These are phyloP conservation scores for Chlamydomonas incerta DNA, from an alignment of 139 green algal species.

Conservation along the genomic window DNA sequence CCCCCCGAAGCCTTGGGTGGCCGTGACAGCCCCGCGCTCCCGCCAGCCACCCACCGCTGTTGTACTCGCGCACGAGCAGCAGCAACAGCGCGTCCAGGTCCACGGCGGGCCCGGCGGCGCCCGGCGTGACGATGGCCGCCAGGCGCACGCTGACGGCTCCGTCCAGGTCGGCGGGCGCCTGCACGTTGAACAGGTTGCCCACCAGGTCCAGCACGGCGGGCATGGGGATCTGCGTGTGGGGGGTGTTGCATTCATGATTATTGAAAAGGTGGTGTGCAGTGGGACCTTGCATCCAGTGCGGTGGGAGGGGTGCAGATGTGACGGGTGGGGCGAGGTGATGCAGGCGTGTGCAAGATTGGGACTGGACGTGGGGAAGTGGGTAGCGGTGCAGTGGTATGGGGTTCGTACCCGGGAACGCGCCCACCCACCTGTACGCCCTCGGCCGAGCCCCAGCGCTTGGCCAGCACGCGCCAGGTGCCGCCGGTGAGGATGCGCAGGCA, in stretches of 20 bases:
- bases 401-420: background rate
- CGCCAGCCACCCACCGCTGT: constrained; percentile 40
- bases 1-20: too few species aligned
- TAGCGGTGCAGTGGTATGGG: background rate
- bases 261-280: too few species aligned
- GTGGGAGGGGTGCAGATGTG: background rate
- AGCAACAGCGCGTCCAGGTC: constrained; percentile 74
- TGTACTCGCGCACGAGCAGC: constrained; percentile 62
- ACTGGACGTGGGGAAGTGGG: background rate
- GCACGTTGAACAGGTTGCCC: constrained; percentile 71
- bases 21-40: too few species aligned
- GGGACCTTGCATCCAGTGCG: too few species aligned
- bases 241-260: background rate
- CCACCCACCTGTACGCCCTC: constrained; percentile 39
- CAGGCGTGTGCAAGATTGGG: background rate
- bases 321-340: background rate
- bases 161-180: constrained; percentile 51
- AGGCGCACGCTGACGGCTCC: constrained; percentile 41
- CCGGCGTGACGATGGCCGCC: constrained; percentile 50
- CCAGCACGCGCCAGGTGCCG: constrained; percentile 47
- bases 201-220: constrained; percentile 64
- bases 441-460: constrained; percentile 55
- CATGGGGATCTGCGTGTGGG: constrained; percentile 49
- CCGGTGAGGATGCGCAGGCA: constrained; percentile 60
- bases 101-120: constrained; percentile 52